Evolutionary conservation across 495 filamentous ascomycete species (phyloP), one percentile per base, ranked within the genome.

Genomic region (Penicillium soppii): DNA sequence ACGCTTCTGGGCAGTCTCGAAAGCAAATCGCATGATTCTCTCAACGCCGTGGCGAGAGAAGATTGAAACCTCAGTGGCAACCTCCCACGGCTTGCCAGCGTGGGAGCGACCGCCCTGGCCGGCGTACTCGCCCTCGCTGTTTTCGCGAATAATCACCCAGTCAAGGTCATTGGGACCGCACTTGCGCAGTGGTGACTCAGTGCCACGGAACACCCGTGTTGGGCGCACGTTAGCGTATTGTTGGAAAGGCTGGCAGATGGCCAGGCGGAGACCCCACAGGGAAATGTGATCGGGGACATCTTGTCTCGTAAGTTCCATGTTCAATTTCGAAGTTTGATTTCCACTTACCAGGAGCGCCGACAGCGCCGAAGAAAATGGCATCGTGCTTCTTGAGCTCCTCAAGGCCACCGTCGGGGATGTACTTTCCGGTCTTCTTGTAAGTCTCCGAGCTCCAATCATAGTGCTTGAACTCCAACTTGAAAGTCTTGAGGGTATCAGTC

Each of bases 121-220:
- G 13, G 79, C 75, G 43, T 82, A 82, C 58, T 82, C 79, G 33
- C 79, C 80, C 53, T 83, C 79, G 32, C 70, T 78, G 59, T 83
- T 83, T 63, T 83, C 80, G 20, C 80, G 77, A 9, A 83, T 59
- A 32, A 83, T 80, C 4, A 82, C 72, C 80, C 78, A 81, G 65
- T 82, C 77, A 0, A 82, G 66, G 36, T 74, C 62, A 1, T 67
- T 67, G 5, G 57, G 44, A 26, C 55, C 52, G 54, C 75, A 76
- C 41, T 75, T 69, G 27, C 67, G 62, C 30, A 82, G 70, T 0
- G 78, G 77, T 1, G 78, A 79, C 43, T 68, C 63, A 4, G 71
- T 76, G 17, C 77, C 76, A 40, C 70, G 74, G 47, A 82, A 68
- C 19, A 77, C 59, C 7, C 68, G 59, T n/a, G 76, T 77, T 15